Evolutionary conservation across 2,329 filamentous ascomycete species (phyloP), one percentile per base, ranked within the genome.

Genomic region (Hypoxylon sp.): DNA sequence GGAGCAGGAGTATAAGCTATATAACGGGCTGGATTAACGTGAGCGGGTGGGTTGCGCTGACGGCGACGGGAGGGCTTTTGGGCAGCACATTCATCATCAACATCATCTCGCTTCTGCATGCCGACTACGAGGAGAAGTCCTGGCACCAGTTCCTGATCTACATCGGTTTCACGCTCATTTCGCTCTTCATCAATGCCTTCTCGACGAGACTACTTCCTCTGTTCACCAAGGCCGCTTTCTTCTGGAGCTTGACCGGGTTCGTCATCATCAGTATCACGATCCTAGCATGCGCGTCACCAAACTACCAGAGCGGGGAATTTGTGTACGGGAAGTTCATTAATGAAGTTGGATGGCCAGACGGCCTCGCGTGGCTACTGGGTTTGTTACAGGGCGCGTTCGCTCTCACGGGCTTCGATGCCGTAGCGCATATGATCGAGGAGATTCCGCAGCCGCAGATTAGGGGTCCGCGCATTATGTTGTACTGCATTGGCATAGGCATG

Each of bases 81-180:
- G 90, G 88, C 11, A 90, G 88, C 71, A 86, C 90, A 68, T 85
- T 93, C 68, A 85, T 93, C 53, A 76, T 91, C 25, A 88, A 90
- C 60, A 84, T 91, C 46, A 89, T 92, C 57, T 82, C 85, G 1
- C 80, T 93, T 36, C 85, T 89, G 77, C 80, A 90, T 69, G 81
- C 86, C 0, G 80, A 76, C 53, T 93, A 90, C 74, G 80, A 83
- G 21, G 65, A 86, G 1, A 78, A 90, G 74, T 74, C 86, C 2
- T 93, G 90, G 89, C 90, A 93, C 72, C 89, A 92, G 70, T 93
- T 93, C 77, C 80, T 93, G 28, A 89, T 93, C 51, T 93, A 93
- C 77, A 84, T 91, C 48, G 89, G 78, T 5, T 90, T 89, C 75
- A 90, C 87, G 5, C 63, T 89, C 21, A 78, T 86, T 14, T 88